Conservation (phyloP, 192 early-diverging fungal species). For the Linnemannia exigua region DNA sequence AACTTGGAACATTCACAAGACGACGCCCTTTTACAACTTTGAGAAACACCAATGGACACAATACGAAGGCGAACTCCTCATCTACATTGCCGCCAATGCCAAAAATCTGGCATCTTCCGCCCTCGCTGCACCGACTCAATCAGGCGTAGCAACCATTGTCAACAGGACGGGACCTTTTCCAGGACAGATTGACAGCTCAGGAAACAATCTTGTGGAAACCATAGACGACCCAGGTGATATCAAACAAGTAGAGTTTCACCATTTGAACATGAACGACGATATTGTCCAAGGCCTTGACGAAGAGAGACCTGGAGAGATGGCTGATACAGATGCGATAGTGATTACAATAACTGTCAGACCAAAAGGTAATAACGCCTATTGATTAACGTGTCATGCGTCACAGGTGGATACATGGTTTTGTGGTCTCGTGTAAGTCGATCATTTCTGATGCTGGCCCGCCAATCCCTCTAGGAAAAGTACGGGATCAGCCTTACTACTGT, state of each 20-base stretch:
- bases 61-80: constrained; percentile 40
- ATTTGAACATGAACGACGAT: constrained; percentile 15
- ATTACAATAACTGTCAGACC: constrained; percentile 42
- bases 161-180: constrained; percentile 18
- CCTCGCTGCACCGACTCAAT: neutral
- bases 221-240: constrained; percentile 41
- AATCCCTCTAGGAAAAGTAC: constrained; percentile 24
- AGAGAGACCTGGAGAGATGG: neutral
- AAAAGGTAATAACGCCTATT: constrained; percentile 21
- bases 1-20: constrained; percentile 48
- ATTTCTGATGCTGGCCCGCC: neutral
- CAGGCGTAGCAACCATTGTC: neutral
- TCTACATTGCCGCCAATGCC: constrained; percentile 41
- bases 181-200: constrained; percentile 36
- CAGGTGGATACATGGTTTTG: neutral
- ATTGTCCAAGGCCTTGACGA: neutral
- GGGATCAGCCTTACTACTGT: constrained; percentile 38
- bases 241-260: constrained; percentile 20
- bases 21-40: constrained; percentile 43
- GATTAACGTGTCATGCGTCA: neutral
- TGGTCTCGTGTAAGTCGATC: neutral
- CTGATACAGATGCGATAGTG: constrained; percentile 1
- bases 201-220: constrained; percentile 29
- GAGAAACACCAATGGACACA: neutral
- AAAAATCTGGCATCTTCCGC: constrained; percentile 22